phyloP scores from a whole-genome alignment of 768 basidiomycete species.

The Suillus alpinus region DNA sequence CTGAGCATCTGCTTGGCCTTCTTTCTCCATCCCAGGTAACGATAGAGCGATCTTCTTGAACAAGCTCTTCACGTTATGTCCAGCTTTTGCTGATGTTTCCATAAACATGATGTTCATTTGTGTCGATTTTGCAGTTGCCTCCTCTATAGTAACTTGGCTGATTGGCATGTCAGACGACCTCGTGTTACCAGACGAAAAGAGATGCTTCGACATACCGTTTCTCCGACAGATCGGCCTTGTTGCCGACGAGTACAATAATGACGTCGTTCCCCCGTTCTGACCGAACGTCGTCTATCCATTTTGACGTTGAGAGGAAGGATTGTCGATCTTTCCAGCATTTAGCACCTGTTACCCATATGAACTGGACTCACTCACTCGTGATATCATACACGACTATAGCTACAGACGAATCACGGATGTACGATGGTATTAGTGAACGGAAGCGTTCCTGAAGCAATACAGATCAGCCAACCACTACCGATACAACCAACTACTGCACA shows the following conservation, averaged over 20 bases:
- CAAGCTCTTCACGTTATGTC: constrained; percentile 97
- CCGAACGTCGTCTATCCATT: constrained; percentile 99
- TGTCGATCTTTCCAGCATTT: constrained; percentile 65
- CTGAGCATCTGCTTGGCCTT: constrained; percentile 54
- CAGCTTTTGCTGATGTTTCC: constrained; percentile 99
- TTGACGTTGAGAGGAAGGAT: constrained; percentile 97
- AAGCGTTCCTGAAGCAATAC: constrained; percentile 76
- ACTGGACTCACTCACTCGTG: constrained; percentile 65
- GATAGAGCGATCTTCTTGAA: constrained; percentile 99
- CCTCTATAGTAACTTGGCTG: constrained; percentile 98
- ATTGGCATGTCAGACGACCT: constrained; percentile 10
- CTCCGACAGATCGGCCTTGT: constrained; percentile 98
- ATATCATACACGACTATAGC: constrained; percentile 99
- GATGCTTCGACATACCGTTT: constrained; percentile 68
- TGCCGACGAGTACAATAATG: constrained; percentile 96
- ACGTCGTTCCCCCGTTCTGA: constrained; percentile 97
- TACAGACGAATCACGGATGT: constrained; percentile 97
- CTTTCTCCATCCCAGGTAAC: constrained; percentile 93
- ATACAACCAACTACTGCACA: neutral
- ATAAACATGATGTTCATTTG: constrained; percentile 96
- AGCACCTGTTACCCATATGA: constrained; percentile 6
- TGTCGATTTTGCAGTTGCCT: constrained; percentile 88
- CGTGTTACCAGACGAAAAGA: neutral
- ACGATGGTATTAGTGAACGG: constrained; percentile 94
- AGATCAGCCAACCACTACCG: constrained; percentile 4